Conservation (phyloP, 2,329 filamentous ascomycete genomes). For the Alternaria consortialis region DNA sequence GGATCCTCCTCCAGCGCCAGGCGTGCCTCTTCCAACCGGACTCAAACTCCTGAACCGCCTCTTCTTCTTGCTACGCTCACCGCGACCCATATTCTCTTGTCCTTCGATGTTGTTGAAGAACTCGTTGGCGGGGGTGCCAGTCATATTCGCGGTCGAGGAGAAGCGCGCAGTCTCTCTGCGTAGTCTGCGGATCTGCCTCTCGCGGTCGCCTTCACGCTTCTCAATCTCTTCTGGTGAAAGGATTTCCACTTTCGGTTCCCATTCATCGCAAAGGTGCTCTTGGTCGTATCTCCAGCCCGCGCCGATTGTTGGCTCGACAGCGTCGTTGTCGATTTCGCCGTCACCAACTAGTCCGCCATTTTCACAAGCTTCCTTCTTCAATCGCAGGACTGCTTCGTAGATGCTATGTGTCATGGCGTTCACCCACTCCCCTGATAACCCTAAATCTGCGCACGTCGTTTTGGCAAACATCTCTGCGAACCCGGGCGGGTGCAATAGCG, state of each 20-base stretch:
- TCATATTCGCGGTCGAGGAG: conserved; percentile 83
- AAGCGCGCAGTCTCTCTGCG: conserved; percentile 92
- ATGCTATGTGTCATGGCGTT: conserved; percentile 95
- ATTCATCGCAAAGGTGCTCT: conserved; percentile 75
- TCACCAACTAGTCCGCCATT: conserved; percentile 81
- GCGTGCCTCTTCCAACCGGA: conserved; percentile 82
- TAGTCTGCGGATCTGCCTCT: conserved; percentile 86
- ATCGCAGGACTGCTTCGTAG: conserved; percentile 88
- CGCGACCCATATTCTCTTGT: conserved; percentile 84
- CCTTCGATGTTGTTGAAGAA: conserved; percentile 66
- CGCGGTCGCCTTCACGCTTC: conserved; percentile 92
- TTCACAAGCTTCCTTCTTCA: conserved; percentile 97
- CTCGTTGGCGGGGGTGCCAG: conserved; percentile 71
- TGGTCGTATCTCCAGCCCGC: conserved; percentile 97
- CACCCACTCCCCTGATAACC: conserved; percentile 90
- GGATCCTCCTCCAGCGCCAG: conserved; percentile 66
- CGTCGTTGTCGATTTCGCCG: conserved; percentile 86
- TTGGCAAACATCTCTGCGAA: conserved; percentile 93
- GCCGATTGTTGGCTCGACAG: conserved; percentile 75
- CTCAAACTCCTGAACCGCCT: conserved; percentile 88
- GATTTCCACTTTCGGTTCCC: conserved; percentile 62
- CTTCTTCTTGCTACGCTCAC: conserved; percentile 96
- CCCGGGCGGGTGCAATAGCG: conserved; percentile 86
- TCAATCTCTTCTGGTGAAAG: conserved; percentile 97
- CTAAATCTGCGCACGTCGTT: conserved; percentile 90